These are phyloP conservation scores for Theileria annulata DNA, from an alignment of 169 alveolate species.

Conservation along the genomic window DNA sequence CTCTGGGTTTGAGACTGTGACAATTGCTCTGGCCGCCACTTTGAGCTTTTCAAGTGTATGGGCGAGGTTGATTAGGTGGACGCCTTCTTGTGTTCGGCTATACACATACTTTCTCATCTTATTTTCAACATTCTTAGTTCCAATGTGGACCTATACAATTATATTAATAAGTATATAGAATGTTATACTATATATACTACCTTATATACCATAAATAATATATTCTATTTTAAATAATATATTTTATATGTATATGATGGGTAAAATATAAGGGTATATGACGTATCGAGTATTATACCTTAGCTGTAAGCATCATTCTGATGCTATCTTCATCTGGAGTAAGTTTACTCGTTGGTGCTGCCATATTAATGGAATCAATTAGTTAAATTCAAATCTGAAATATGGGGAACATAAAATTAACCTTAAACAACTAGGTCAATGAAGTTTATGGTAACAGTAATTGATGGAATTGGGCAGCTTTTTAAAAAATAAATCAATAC, in stretches of 20 bases:
- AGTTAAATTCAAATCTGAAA: too few species aligned
- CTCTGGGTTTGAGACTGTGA: constrained; percentile 96
- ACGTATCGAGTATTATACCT: constrained; percentile 21
- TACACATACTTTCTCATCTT: constrained; percentile 95
- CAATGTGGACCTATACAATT: constrained; percentile 89
- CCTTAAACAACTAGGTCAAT: too few species aligned
- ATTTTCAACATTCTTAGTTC: constrained; percentile 94
- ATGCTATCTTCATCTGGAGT: constrained; percentile 71
- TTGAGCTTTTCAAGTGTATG: constrained; percentile 98
- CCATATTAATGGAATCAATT: background rate
- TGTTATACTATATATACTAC: too few species aligned
- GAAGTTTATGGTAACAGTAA: too few species aligned
- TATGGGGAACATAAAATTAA: too few species aligned
- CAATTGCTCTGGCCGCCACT: constrained; percentile 98
- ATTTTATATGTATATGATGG: background rate
- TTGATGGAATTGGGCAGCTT: too few species aligned
- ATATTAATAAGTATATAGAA: background rate
- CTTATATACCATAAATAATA: constrained; percentile 1
- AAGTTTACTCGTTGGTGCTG: constrained; percentile 36
- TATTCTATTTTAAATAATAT: background rate
- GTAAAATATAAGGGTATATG: background rate
- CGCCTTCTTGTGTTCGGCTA: constrained; percentile 96
- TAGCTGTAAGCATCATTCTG: constrained; percentile 68
- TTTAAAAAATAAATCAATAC: too few species aligned
- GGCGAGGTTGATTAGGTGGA: constrained; percentile 93